A percentile compares a stretch with the other conserved stretches of the same genome.
These are phyloP conservation scores for Brassica balearica DNA, from an alignment of 441 rosid genomes.

Conservation along the genomic window DNA sequence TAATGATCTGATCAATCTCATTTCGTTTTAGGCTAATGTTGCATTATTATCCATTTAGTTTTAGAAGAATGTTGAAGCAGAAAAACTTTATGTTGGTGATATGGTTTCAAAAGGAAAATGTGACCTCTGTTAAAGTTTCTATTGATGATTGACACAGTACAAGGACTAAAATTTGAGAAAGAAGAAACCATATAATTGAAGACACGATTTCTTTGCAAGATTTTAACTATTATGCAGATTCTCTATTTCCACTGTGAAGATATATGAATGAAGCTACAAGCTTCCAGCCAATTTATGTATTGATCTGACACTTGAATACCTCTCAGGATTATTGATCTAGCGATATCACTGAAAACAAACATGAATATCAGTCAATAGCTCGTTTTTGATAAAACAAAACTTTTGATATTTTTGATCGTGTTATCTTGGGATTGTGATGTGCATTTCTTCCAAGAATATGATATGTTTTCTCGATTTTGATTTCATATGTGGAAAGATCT, in stretches of 20 bases:
- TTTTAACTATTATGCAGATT: not conserved
- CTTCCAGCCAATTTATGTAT: not conserved
- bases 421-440: not conserved
- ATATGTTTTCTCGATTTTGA: not conserved
- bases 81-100: not conserved
- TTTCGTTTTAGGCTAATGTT: not conserved
- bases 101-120: not conserved
- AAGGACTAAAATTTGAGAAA: too few relatives aligned
- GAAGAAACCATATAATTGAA: not conserved
- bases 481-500: not conserved
- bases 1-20: not conserved
- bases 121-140: not conserved
- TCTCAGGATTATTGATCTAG: not conserved
- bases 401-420: not conserved
- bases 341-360: not conserved
- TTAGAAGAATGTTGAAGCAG: not conserved
- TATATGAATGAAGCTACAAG: not conserved
- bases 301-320: not conserved
- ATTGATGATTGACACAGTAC: not conserved
- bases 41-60: not conserved
- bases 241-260: not conserved
- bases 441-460: not conserved
- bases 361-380: conserved; percentile 2
- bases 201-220: not conserved
- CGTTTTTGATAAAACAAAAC: too few relatives aligned